phyloP scores from a whole-genome alignment of 2,329 filamentous ascomycete species.

The Colletotrichum sp. region DNA sequence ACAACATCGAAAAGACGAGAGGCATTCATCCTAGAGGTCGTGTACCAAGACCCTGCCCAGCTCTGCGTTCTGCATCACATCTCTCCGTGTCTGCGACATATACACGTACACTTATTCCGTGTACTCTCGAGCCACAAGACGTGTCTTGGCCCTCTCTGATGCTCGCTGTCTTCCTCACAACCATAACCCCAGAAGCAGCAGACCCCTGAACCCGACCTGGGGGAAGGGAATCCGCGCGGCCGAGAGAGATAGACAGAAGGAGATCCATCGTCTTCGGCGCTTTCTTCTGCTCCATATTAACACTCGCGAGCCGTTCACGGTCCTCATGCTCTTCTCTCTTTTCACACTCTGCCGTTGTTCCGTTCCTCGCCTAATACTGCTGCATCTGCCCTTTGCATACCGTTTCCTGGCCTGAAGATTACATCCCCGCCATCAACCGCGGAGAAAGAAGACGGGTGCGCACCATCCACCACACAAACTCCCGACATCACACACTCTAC shows the following conservation, averaged over 20 bases:
- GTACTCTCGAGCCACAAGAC: neutral
- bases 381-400: neutral
- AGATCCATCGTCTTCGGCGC: neutral
- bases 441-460: neutral
- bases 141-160: neutral
- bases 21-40: neutral
- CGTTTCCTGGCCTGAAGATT: neutral
- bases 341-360: neutral
- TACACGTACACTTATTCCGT: neutral
- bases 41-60: neutral
- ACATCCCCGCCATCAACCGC: neutral
- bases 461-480: neutral
- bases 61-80: neutral
- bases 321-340: neutral
- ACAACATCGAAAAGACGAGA: no score
- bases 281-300: neutral
- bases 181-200: neutral
- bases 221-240: neutral
- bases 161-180: neutral
- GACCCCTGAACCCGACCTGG: neutral
- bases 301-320: neutral
- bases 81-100: neutral
- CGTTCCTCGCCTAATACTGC: neutral
- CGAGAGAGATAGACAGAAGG: neutral
- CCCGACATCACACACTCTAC: neutral